A percentile compares a stretch with the other conserved stretches of the same genome.
Conservation (phyloP, 1,284 basidiomycete genomes). For the Tilletia caries region DNA sequence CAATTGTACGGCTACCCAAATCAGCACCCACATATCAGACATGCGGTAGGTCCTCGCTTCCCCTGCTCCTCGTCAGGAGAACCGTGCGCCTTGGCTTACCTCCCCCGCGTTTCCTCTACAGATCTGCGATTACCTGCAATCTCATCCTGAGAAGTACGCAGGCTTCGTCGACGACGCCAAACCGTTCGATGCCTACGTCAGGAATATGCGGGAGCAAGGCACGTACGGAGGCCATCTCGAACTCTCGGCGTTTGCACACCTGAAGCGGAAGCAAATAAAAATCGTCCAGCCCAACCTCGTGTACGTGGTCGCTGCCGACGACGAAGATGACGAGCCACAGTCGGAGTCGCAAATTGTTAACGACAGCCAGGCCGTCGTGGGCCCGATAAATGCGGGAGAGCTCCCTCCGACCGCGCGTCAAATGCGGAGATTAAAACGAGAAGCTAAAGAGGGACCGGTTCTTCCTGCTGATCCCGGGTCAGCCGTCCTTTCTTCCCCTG, state of each 20-base stretch:
- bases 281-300: constrained; percentile 76
- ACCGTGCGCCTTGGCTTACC: no score
- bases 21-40: constrained; percentile 58
- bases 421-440: background rate
- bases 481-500: no score
- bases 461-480: background rate
- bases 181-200: constrained; percentile 48
- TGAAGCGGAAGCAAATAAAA: constrained; percentile 74
- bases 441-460: background rate
- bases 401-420: background rate
- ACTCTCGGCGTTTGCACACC: constrained; percentile 80
- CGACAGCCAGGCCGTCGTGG: background rate
- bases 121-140: constrained; percentile 71
- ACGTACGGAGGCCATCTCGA: constrained; percentile 90
- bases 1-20: constrained; percentile 73
- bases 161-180: constrained; percentile 85
- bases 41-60: background rate
- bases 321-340: constrained; percentile 41
- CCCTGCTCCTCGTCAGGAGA: no score
- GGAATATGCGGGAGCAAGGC: constrained; percentile 58
- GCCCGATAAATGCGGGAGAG: background rate
- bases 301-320: constrained; percentile 50
- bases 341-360: background rate
- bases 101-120: background rate
- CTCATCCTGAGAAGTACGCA: constrained; percentile 69